Conservation (phyloP, 306 rosid species). For the Oxytropis ochrocephala region DNA sequence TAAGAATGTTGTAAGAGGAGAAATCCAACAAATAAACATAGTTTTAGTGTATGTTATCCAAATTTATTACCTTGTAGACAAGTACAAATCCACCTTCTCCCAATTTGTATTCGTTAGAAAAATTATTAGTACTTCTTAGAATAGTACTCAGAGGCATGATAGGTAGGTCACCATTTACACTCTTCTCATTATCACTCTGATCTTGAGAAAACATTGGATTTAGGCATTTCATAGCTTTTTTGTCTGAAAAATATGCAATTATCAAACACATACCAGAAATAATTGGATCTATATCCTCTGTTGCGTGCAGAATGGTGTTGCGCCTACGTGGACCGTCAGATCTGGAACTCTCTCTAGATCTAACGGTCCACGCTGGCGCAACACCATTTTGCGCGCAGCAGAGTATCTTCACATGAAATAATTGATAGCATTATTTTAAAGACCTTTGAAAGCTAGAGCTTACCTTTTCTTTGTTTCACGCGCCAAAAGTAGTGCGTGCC, state of each 20-base stretch:
- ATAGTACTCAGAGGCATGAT: slow-evolving; percentile 31
- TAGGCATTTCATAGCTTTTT: background rate
- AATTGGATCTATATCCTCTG: no score
- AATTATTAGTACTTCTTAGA: slow-evolving; percentile 18
- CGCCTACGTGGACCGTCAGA: no score
- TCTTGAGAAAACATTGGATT: slow-evolving; percentile 21
- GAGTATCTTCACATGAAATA: background rate
- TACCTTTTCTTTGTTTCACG: slow-evolving; percentile 21
- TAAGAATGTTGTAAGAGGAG: background rate
- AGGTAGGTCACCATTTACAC: slow-evolving; percentile 22
- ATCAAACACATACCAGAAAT: background rate
- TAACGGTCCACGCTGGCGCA: no score
- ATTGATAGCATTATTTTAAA: background rate
- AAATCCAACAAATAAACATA: background rate
- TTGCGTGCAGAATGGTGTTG: no score
- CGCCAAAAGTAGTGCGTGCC: slow-evolving; percentile 24
- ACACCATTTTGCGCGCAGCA: no score
- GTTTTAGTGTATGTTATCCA: background rate
- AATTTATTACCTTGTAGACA: slow-evolving; percentile 32
- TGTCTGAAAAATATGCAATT: slow-evolving; percentile 3
- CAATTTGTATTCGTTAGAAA: slow-evolving; percentile 21
- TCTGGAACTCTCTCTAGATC: no score
- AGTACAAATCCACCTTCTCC: slow-evolving; percentile 45
- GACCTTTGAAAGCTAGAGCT: background rate
- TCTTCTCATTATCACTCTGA: slow-evolving; percentile 5